Base-by-base conservation (phyloP, 164 flowering plant genomes). In the Platanus orientalis region DNA sequence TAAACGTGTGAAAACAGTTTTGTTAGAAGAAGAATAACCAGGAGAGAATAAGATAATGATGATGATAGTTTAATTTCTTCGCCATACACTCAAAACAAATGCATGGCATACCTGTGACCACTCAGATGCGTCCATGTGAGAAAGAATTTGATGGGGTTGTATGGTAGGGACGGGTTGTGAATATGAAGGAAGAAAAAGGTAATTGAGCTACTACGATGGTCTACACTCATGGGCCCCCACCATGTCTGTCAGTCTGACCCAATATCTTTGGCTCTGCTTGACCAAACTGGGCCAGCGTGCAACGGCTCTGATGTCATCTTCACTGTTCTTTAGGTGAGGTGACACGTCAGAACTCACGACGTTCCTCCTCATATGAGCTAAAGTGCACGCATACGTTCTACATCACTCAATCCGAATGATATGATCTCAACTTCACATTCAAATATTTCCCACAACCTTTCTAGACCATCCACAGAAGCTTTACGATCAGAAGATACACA, bases 71-170 rank as follows among this genome's bases (percentile, higher is more conserved):
- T 32, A 4, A 5, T 32, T 32, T 5, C 5, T 32, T 32, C 9
- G 39, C 7, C 9, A 32, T 4, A 32, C 9, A 36, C 13, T 36
- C 13, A 14, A 45, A 45, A 45, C 49, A 45, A 45, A 45, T 45
- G 49, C 19, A 45, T 16, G 2, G 20, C 50, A 24, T 83, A 92
- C 97, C 96, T 89, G 92, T 9, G 87, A 76, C 98, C 96, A 87
- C 51, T 83, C 90, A 39, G 96, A 74, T 30, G 92, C 77, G 66
- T 90, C 98, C 97, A 89, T 89, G 92, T 94, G 53, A 21, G 36
- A 17, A 36, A n/a, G 47, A 29, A 50, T 17, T 60, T 54, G 52
- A 16, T 48, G 32, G 58, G 53, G 9, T 30, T 30, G 69, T 3
- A 25, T 12, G 21, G 57, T 24, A 23, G 47, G 44, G 54, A 21